phyloP scores from a whole-genome alignment of 2,329 filamentous ascomycete genomes.

The Myriangium duriaei region DNA sequence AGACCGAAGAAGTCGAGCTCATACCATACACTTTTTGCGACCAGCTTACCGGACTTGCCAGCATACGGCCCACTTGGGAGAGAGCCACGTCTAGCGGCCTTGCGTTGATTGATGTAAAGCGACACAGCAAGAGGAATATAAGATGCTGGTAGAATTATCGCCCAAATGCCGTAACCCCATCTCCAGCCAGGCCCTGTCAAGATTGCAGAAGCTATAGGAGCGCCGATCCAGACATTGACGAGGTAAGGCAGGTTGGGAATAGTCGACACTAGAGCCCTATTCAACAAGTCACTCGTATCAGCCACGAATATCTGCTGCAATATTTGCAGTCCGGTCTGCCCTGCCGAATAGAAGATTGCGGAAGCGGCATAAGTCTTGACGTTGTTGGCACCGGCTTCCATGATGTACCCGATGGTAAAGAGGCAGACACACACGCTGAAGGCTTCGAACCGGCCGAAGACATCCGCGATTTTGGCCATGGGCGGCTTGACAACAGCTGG shows the following conservation, averaged over 20 bases:
- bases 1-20: constrained; percentile 40
- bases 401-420: constrained; percentile 45
- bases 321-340: constrained; percentile 47
- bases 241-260: constrained; percentile 49
- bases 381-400: constrained; percentile 43
- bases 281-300: constrained; percentile 47
- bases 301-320: constrained; percentile 54
- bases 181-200: constrained; percentile 41
- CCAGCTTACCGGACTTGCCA: constrained; percentile 21
- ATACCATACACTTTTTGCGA: constrained; percentile 39
- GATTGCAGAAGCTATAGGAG: constrained; percentile 38
- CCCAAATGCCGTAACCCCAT: constrained; percentile 53
- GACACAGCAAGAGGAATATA: constrained; percentile 43
- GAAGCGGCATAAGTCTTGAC: constrained; percentile 43
- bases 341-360: constrained; percentile 50
- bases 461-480: constrained; percentile 49
- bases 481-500: constrained; percentile 47
- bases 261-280: constrained; percentile 47
- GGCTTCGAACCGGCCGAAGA: constrained; percentile 49
- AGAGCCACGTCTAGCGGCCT: constrained; percentile 38
- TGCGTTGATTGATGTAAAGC: constrained; percentile 39
- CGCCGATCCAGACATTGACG: constrained; percentile 49
- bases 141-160: constrained; percentile 43
- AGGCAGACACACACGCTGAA: constrained; percentile 42
- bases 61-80: constrained; percentile 29